Evolutionary conservation across 2,329 filamentous ascomycete species (phyloP).

Genomic region (Decorospora gaudefroyi): DNA sequence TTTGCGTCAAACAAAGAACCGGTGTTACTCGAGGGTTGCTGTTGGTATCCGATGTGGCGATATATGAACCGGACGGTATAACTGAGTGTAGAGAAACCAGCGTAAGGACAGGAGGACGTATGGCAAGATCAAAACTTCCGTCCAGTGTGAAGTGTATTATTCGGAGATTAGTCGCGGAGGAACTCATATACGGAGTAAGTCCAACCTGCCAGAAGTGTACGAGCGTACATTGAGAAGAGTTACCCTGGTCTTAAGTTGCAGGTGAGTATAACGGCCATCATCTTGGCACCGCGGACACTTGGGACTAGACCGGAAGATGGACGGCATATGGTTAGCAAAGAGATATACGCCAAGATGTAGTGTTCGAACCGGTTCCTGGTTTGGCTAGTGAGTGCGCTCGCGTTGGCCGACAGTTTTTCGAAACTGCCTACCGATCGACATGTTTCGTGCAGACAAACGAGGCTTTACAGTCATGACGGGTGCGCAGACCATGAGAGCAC

Average conservation of each 20-base stretch:
- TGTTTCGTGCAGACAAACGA: slow-evolving; percentile 30
- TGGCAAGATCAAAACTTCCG: no score
- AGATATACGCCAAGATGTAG: slow-evolving; percentile 10
- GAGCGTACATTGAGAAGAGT: slow-evolving; percentile 6
- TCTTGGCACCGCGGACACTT: slow-evolving; percentile 14
- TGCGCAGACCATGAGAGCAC: slow-evolving; percentile 23
- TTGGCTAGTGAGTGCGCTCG: slow-evolving; percentile 18
- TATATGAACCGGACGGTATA: no score
- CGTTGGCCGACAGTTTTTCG: slow-evolving; percentile 21
- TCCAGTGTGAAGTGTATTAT: no score
- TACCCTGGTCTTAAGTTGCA: slow-evolving; percentile 12
- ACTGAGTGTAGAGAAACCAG: no score
- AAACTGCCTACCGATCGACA: slow-evolving; percentile 17
- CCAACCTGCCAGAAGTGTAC: slow-evolving; percentile 1
- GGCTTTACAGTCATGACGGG: slow-evolving; percentile 29
- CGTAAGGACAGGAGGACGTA: no score
- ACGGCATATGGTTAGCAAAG: slow-evolving; percentile 9
- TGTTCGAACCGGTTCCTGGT: slow-evolving; percentile 16
- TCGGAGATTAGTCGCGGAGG: neutral
- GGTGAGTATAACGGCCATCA: slow-evolving; percentile 7
- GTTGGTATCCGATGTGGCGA: no score
- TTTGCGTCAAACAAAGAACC: neutral
- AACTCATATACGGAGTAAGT: neutral
- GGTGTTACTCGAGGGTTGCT: no score
- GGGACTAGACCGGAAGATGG: slow-evolving; percentile 8